Base-by-base conservation (phyloP, 208 protist genomes). In the Leptomonas pyrrhocoris region DNA sequence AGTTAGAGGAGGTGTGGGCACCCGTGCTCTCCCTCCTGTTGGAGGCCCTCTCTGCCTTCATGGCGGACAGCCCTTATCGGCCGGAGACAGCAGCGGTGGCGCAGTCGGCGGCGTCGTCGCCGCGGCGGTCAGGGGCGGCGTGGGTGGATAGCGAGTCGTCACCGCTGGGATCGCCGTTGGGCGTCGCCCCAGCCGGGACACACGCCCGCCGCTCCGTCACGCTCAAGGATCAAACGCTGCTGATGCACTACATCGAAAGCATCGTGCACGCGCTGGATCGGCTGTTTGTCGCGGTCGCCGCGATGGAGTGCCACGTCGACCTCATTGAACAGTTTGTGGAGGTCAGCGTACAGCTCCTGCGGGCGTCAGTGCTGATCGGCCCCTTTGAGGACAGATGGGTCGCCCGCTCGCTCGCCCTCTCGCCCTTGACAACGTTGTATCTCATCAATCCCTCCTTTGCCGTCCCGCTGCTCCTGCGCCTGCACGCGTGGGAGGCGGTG, bases 341-440 rank as follows among this genome's bases (percentile, higher is more conserved):
- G 45, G 28, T 77, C n/a, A 71, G 72, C 34, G 64, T 77, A 27
- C 72, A 71, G 72, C 49, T 77, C 38, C 50, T 77, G 49, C 58
- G 63, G 34, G 21, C 49, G 2, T 77, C 72, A 11, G 46, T 62
- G 45, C 53, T 38, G 27, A 40, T 77, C 6, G 50, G 12, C 13
- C 43, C 61, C 0, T 19, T 55, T 31, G 71, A 64, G 25, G 54
- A 43, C n/a, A 45, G 60, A 21, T 67, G 72, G 48, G 21, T 11
- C 25, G 45, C 77, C 11, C 66, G 69, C 60, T 42, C 65, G 40
- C 34, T 76, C n/a, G 58, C 54, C 31, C 43, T 76, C 8, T 72
- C 72, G 21, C 72, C 72, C n/a, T 49, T 83, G 40, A 23, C 74
- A 19, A 36, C 61, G 48, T 34, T 83, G 30, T 83, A 73, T 53